phyloP scores from a whole-genome alignment of 2,329 filamentous ascomycete species.

The Alternaria arbusti region DNA sequence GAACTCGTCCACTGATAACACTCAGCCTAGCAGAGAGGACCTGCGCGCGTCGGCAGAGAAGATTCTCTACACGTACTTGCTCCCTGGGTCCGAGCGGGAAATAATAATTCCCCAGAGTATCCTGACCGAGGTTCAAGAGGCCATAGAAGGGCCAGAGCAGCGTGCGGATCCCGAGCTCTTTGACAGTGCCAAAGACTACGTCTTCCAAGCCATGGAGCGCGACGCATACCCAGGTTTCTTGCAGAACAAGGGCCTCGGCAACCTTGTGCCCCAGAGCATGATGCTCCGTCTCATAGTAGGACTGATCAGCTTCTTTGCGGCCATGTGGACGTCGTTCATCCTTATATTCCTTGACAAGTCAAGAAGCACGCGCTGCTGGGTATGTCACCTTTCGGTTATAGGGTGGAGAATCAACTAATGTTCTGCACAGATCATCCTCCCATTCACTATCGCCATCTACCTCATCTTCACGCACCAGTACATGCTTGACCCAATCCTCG shows the following conservation, averaged over 20 bases:
- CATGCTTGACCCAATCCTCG: constrained; percentile 89
- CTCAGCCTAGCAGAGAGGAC: constrained; percentile 66
- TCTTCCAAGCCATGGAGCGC: constrained; percentile 99
- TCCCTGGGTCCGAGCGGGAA: constrained; percentile 94
- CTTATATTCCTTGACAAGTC: constrained; percentile 88
- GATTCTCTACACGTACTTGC: constrained; percentile 96
- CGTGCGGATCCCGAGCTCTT: constrained; percentile 97
- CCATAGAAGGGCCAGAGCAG: constrained; percentile 82
- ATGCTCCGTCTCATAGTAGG: constrained; percentile 86
- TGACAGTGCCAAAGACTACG: constrained; percentile 96
- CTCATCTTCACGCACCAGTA: constrained; percentile 80
- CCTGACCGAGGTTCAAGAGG: constrained; percentile 80
- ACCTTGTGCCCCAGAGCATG: constrained; percentile 89
- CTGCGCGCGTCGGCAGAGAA: constrained; percentile 94
- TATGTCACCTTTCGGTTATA: constrained; percentile 57
- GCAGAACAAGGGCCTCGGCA: constrained; percentile 91
- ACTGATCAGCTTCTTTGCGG: constrained; percentile 84
- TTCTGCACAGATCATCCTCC: constrained; percentile 72
- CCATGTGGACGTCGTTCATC: constrained; percentile 91
- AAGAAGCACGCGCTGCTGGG: constrained; percentile 80
- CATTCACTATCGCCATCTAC: constrained; percentile 91
- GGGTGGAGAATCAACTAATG: neutral
- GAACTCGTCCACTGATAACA: constrained; percentile 41
- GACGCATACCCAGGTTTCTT: constrained; percentile 99
- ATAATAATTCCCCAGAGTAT: constrained; percentile 91